phyloP scores from a whole-genome alignment of 2,329 filamentous ascomycete species.

The Colletotrichum liaoningense region DNA sequence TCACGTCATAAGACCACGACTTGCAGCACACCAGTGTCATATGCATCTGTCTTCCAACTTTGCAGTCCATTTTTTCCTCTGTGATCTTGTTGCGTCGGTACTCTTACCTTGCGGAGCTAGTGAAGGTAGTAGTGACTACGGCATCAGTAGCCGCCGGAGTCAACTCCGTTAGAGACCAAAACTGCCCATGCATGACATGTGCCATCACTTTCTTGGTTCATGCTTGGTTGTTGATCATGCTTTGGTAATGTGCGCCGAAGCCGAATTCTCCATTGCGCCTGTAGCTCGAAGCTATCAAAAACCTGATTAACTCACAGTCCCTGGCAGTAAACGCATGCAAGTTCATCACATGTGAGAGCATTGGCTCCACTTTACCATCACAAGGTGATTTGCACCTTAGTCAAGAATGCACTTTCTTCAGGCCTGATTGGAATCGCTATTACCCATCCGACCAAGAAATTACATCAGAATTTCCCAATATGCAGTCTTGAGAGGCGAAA shows the following conservation, averaged over 20 bases:
- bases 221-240: neutral
- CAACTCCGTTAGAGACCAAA: neutral
- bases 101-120: no score
- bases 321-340: neutral
- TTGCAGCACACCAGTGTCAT: neutral
- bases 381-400: no score
- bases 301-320: neutral
- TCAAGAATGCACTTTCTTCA: neutral
- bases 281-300: neutral
- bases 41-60: neutral
- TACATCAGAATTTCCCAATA: neutral
- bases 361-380: neutral
- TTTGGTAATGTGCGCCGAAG: neutral
- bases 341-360: neutral
- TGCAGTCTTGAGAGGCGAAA: neutral
- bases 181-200: no score
- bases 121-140: no score
- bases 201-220: neutral
- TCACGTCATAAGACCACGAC: neutral
- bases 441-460: neutral
- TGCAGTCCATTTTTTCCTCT: no score
- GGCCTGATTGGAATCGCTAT: neutral
- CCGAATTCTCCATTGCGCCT: neutral
- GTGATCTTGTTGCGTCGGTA: no score
- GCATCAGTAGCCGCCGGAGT: no score